These are phyloP conservation scores for Thermomucor indicae-seudaticae DNA, from an alignment of 371 early-diverging fungal species.

Conservation along the genomic window DNA sequence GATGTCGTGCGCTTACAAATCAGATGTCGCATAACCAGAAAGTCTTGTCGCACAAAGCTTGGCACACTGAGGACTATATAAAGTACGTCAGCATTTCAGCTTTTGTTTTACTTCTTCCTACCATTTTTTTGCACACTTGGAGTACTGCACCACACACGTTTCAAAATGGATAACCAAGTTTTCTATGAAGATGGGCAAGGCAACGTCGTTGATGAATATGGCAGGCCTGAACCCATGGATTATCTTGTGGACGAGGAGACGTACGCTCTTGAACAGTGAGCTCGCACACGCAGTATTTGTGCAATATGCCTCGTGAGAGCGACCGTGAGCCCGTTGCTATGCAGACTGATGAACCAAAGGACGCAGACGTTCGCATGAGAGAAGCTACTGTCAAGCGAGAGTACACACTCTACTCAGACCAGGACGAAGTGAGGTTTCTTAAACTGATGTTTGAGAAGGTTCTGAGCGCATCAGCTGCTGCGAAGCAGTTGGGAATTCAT, in stretches of 20 bases:
- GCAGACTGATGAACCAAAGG: conserved; percentile 3
- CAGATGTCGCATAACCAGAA: conserved; percentile 1
- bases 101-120: conserved; percentile 5
- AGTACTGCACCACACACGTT: conserved; percentile 1
- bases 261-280: conserved; percentile 5
- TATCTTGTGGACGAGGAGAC: conserved; percentile 4
- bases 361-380: conserved; percentile 15
- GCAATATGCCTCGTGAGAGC: neutral
- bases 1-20: neutral
- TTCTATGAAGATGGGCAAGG: conserved; percentile 2
- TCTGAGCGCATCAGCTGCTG: conserved; percentile 10
- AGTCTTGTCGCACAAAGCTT: conserved; percentile 1
- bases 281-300: neutral
- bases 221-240: conserved; percentile 8
- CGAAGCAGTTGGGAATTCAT: conserved; percentile 8
- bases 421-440: conserved; percentile 17
- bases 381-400: conserved; percentile 13
- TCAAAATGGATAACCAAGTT: conserved; percentile 3
- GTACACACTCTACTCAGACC: conserved; percentile 7
- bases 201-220: no score
- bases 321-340: neutral
- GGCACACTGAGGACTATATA: conserved; percentile 7
- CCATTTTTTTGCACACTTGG: neutral
- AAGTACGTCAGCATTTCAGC: neutral
- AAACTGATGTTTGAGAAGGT: conserved; percentile 6